Base-by-base conservation (phyloP, 768 basidiomycete species). In the Rhodosporidiobolus sp. region DNA sequence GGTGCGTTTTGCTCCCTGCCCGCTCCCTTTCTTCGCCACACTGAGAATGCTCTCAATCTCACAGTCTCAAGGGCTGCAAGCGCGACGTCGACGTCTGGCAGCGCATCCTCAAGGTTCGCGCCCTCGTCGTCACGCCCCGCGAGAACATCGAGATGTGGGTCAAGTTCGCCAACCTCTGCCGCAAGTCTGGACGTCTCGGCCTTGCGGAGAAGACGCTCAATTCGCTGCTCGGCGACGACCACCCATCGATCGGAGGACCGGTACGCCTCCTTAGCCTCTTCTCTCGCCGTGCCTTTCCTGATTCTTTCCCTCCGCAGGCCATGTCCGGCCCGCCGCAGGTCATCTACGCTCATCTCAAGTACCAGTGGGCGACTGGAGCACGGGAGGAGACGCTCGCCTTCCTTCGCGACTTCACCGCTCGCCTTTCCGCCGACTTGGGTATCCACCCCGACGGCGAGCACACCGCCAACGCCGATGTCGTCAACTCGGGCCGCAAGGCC, bases 81-180 rank as follows among this genome's bases (percentile, higher is more conserved):
- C 92, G 92, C 32, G 96, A 98, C 78, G 95, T 98, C 46, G 96
- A 99, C 81, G 93, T 96, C 9, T 99, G 96, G 96, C 96, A 98
- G 80, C 88, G 95, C 28, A 91, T 98, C 65, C 84, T 99, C 16
- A 95, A 97, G 84, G 93, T 99, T 60, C 87, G 96, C 64, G 92
- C 94, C 0, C 85, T 98, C 63, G 94, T 99, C 30, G 84, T 97
- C 35, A 90, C 87, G 55, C 95, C 96, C 0, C 91, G 91, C 74
- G 93, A 96, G 73, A 94, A 97, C 79, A 92, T 91, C 55, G 87
- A 90, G 57, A 97, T 96, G 88, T 98, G 94, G 94, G 96, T 99
- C 82, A 94, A 96, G 82, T 97, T 99, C 79, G 92, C 95, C 4
- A 98, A 99, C 78, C 84, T 98, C 2, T 98, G 96, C 79, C 91